phyloP scores from a whole-genome alignment of 495 filamentous ascomycete species.

The Lentithecium fluviatile region DNA sequence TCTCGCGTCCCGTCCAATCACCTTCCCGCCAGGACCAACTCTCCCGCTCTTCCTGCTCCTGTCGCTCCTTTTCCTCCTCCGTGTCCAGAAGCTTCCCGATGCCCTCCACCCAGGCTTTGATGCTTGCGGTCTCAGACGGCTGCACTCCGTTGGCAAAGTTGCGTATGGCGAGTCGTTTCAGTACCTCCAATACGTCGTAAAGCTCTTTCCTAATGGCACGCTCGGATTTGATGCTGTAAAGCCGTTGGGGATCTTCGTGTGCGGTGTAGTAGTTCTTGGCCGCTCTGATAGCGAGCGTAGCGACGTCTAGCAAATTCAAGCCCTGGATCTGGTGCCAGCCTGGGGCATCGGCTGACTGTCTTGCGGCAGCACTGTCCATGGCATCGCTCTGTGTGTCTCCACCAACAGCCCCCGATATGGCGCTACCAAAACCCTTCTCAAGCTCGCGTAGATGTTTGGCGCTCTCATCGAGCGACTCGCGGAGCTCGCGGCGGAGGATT shows the following conservation, averaged over 20 bases:
- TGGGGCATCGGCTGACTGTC: constrained; percentile 46
- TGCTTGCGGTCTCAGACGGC: constrained; percentile 66
- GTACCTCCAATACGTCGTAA: constrained; percentile 78
- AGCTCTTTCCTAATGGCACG: constrained; percentile 77
- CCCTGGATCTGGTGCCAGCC: constrained; percentile 87
- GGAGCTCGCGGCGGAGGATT: constrained; percentile 72
- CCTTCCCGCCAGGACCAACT: constrained; percentile 79
- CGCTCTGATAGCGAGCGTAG: constrained; percentile 89
- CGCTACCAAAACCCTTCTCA: constrained; percentile 32
- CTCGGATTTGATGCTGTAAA: constrained; percentile 83
- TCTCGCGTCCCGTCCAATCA: constrained; percentile 75
- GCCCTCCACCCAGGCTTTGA: constrained; percentile 71
- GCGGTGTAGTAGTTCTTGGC: constrained; percentile 93
- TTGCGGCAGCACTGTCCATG: constrained; percentile 37
- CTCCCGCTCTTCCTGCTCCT: constrained; percentile 66
- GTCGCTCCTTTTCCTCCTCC: constrained; percentile 72
- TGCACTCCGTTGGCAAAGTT: constrained; percentile 84
- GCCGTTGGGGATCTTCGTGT: constrained; percentile 74
- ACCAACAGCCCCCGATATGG: constrained; percentile 13
- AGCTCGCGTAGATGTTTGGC: constrained; percentile 58
- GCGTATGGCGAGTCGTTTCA: constrained; percentile 85
- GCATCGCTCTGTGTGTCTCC: neutral
- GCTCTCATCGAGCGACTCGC: constrained; percentile 62
- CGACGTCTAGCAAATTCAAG: constrained; percentile 83
- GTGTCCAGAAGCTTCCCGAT: constrained; percentile 70